These are phyloP conservation scores for Chytriomyces confervae DNA, from an alignment of 192 early-diverging fungal genomes.

Conservation along the genomic window DNA sequence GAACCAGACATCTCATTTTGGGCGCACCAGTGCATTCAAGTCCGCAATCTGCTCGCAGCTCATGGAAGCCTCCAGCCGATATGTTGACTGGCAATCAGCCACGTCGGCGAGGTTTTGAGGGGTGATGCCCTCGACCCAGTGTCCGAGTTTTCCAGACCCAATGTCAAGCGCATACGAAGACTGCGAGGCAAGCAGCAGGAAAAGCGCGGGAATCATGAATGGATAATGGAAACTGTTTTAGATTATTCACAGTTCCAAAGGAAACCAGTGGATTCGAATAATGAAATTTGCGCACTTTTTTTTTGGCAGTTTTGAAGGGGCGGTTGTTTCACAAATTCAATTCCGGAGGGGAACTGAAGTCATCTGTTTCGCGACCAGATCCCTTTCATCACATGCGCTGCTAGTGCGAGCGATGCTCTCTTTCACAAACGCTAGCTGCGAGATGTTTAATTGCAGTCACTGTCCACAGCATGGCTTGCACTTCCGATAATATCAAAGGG, in stretches of 20 bases:
- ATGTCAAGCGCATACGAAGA: slow-evolving; percentile 1
- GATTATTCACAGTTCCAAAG: background rate
- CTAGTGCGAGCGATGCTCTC: too few relatives aligned
- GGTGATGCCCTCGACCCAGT: slow-evolving; percentile 19
- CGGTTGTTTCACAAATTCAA: background rate
- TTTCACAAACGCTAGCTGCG: too few relatives aligned
- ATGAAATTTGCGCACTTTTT: background rate
- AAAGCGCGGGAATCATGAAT: background rate
- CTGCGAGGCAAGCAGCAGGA: background rate
- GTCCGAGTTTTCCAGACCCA: background rate
- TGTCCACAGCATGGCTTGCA: too few relatives aligned
- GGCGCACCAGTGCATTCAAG: too few relatives aligned
- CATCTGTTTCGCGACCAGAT: background rate
- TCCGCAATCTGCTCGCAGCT: background rate
- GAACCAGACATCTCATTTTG: too few relatives aligned
- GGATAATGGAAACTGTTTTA: background rate
- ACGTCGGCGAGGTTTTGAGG: background rate
- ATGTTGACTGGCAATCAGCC: slow-evolving; percentile 4
- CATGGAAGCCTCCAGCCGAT: background rate
- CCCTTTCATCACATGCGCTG: too few relatives aligned
- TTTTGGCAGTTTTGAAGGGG: background rate
- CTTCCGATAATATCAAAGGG: too few relatives aligned
- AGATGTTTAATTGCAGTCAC: too few relatives aligned
- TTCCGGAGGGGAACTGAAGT: background rate
- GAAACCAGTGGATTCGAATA: background rate